Conservation (phyloP, 805 yeast genomes). For the Hanseniaspora nectarophila region DNA sequence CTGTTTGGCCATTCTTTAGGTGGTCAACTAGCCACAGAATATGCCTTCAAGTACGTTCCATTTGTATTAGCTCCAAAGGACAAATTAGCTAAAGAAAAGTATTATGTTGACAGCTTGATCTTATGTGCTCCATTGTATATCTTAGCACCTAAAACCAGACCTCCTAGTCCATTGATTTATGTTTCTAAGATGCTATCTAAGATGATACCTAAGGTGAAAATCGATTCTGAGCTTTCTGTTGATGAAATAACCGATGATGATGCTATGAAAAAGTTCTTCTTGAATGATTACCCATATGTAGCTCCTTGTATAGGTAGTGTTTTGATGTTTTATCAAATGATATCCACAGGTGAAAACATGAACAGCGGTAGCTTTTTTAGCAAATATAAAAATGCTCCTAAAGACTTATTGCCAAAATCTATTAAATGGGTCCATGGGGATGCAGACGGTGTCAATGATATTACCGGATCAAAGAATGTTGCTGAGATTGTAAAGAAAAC, state of each 20-base stretch:
- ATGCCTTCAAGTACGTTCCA: conserved; percentile 6
- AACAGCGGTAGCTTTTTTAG: conserved; percentile 29
- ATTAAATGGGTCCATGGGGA: conserved; percentile 51
- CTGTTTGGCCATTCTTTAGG: conserved; percentile 74
- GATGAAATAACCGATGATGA: conserved; percentile 44
- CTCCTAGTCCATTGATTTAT: conserved; percentile 35
- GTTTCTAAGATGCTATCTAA: conserved; percentile 34
- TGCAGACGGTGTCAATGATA: conserved; percentile 50
- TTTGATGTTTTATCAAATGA: conserved; percentile 46
- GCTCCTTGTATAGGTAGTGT: conserved; percentile 44
- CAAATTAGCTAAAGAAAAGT: conserved; percentile 41
- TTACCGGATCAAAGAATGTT: conserved; percentile 37
- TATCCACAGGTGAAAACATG: conserved; percentile 47
- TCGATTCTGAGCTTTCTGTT: conserved; percentile 45
- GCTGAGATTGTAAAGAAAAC: conserved; percentile 21
- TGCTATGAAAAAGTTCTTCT: conserved; percentile 37
- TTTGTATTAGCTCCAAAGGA: conserved; percentile 51
- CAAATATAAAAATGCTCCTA: conserved; percentile 11
- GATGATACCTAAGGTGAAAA: conserved; percentile 37
- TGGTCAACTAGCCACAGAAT: conserved; percentile 29
- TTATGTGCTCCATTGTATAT: conserved; percentile 50
- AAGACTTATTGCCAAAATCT: conserved; percentile 29
- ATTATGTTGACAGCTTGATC: conserved; percentile 36
- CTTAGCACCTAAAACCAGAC: conserved; percentile 48
- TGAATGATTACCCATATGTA: conserved; percentile 31